Evolutionary conservation across 352 stramenopile genomes (phyloP), one percentile per base, ranked within the genome.

Genomic region (Pythium monospermum): DNA sequence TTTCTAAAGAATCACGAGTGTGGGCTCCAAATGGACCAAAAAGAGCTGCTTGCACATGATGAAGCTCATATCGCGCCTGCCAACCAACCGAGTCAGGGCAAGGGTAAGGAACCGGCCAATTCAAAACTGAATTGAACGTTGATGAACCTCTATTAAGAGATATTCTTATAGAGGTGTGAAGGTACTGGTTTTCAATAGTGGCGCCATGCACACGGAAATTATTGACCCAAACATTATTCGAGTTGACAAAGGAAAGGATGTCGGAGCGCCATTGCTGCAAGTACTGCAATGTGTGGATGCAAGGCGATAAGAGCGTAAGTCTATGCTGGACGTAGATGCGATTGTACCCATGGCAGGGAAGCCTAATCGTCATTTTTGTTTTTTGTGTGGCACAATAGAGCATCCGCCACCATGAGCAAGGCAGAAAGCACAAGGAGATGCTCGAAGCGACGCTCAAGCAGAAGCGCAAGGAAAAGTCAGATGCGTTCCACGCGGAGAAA

Each of bases 221-320:
- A n/a, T n/a, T n/a, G n/a, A n/a, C n/a, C n/a, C n/a, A n/a, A n/a
- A n/a, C n/a, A n/a, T n/a, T n/a, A n/a, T n/a, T n/a, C n/a, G n/a
- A n/a, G n/a, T n/a, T n/a, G n/a, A n/a, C n/a, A n/a, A n/a, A n/a
- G n/a, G 7, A 13, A 8, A 35, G 7, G 7, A 35, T 35, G 30
- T 35, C 30, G 19, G 75, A 91, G 67, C 70, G 75, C 33, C 76
- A 94, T 50, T 88, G 83, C 57, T 94, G 84, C 80, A 86, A 87
- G 68, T 89, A 77, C 52, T 94, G 84, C 80, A 93, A 94, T 84
- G 75, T 71, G 43, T 94, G 84, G 84, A 87, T 87, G 66, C 82
- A 87, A 35, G 69, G 70, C 23, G 84, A 94, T 54, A 90, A 83
- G 61, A 41, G 38, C 28, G 45, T 60, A 16, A 37, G 49, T 47